Evolutionary conservation across 306 rosid genomes (phyloP).

Genomic region (Prinsepia uniflora): DNA sequence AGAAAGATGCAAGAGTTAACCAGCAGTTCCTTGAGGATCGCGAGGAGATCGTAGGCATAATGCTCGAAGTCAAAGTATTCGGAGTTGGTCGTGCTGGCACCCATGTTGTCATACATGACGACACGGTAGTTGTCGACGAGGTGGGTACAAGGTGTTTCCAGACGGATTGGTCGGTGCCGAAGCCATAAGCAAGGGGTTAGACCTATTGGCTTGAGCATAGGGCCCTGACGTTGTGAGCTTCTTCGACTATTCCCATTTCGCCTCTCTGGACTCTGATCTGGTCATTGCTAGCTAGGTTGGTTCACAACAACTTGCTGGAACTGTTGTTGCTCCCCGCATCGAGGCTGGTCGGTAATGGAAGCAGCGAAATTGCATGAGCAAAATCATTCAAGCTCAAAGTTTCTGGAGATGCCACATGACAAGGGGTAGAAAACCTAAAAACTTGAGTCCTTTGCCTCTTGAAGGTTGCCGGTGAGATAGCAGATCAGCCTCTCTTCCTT

Average conservation of each 20-base stretch:
- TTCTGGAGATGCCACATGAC: slow-evolving; percentile 35
- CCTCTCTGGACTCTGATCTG: no score
- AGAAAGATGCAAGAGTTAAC: slow-evolving; percentile 41
- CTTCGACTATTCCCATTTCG: slow-evolving; percentile 62
- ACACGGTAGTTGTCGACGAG: slow-evolving; percentile 51
- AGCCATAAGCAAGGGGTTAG: slow-evolving; percentile 67
- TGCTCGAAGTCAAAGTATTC: slow-evolving; percentile 78
- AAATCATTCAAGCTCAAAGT: slow-evolving; percentile 40
- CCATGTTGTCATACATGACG: slow-evolving; percentile 71
- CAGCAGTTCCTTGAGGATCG: slow-evolving; percentile 54
- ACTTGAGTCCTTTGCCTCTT: slow-evolving; percentile 51
- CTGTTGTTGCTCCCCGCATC: slow-evolving; percentile 22
- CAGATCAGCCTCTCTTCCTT: slow-evolving; percentile 63
- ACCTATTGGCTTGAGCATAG: slow-evolving; percentile 44
- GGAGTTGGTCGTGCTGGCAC: slow-evolving; percentile 80
- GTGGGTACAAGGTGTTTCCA: slow-evolving; percentile 74
- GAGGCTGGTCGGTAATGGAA: slow-evolving; percentile 32
- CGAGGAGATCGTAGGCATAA: slow-evolving; percentile 56
- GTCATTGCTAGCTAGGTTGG: no score
- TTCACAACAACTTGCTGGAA: not conserved
- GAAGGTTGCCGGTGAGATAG: slow-evolving; percentile 43
- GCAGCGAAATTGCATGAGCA: slow-evolving; percentile 39
- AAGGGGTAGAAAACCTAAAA: slow-evolving; percentile 45
- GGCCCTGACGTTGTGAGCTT: slow-evolving; percentile 76
- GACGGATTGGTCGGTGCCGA: slow-evolving; percentile 80